phyloP scores from a whole-genome alignment of 1,284 basidiomycete species.

The Tilletia setariae region DNA sequence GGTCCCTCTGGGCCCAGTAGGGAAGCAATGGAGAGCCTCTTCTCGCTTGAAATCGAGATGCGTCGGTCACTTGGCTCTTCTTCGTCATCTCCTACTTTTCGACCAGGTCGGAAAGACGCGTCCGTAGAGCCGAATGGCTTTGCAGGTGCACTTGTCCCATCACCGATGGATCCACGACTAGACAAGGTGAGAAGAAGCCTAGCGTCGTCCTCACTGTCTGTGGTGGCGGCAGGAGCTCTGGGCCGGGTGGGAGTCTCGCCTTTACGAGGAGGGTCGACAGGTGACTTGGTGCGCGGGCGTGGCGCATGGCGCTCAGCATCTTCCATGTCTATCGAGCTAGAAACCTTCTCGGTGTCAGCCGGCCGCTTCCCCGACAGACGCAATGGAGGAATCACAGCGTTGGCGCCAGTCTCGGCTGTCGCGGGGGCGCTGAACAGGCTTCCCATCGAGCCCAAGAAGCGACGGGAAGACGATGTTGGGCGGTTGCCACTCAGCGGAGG shows the following conservation, averaged over 20 bases:
- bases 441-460: background rate
- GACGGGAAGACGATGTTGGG: conserved; percentile 7
- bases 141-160: background rate
- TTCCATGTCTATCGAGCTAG: background rate
- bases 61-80: background rate
- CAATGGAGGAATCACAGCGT: background rate
- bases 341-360: background rate
- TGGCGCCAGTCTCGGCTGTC: background rate
- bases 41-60: conserved; percentile 2
- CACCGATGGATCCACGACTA: conserved; percentile 6
- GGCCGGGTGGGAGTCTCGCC: background rate
- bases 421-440: conserved; percentile 12
- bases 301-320: conserved; percentile 1
- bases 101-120: background rate
- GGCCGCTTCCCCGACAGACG: conserved; percentile 4
- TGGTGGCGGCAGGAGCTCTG: background rate
- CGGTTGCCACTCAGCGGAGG: background rate
- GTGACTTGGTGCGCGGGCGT: background rate
- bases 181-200: background rate
- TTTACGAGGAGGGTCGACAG: background rate
- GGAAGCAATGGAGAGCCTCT: background rate
- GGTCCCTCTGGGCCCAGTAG: background rate
- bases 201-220: background rate
- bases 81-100: background rate
- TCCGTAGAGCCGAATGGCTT: conserved; percentile 1